Evolutionary conservation across 2,329 filamentous ascomycete species (phyloP).

Genomic region (Xylaria sp.): DNA sequence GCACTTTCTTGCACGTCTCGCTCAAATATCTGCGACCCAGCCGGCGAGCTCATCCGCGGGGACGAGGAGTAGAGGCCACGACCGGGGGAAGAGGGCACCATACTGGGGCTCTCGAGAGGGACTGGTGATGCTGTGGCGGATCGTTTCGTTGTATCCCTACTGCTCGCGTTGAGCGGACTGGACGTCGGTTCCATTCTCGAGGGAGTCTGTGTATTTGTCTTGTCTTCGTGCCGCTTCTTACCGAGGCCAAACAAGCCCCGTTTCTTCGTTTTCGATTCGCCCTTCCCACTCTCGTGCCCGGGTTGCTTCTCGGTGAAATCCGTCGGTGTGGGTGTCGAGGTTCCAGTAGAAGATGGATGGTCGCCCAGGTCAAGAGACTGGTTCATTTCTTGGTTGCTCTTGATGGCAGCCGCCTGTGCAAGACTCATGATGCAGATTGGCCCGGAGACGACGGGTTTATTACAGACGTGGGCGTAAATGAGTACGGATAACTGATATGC

Average conservation of each 20-base stretch:
- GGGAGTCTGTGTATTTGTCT: constrained; percentile 49
- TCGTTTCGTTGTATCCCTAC: constrained; percentile 51
- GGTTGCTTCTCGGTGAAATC: constrained; percentile 43
- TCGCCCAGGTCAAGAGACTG: constrained; percentile 29
- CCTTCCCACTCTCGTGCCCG: constrained; percentile 48
- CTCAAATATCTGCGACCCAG: constrained; percentile 87
- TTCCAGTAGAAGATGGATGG: constrained; percentile 43
- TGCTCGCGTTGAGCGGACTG: constrained; percentile 48
- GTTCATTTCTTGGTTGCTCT: constrained; percentile 42
- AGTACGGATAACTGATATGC: constrained; percentile 41
- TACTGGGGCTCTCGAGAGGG: constrained; percentile 56
- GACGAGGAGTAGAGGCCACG: constrained; percentile 74
- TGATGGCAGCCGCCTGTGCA: constrained; percentile 48
- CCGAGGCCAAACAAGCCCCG: constrained; percentile 69
- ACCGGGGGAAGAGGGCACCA: constrained; percentile 70
- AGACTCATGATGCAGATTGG: constrained; percentile 47
- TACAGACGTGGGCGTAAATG: constrained; percentile 28
- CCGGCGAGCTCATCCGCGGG: constrained; percentile 80
- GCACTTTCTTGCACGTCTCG: constrained; percentile 88
- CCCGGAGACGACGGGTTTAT: constrained; percentile 10
- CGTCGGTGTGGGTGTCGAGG: constrained; percentile 50
- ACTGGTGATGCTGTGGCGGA: constrained; percentile 56
- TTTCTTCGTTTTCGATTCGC: constrained; percentile 60
- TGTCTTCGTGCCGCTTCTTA: constrained; percentile 67
- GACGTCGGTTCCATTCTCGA: constrained; percentile 47